Evolutionary conservation across 768 basidiomycete genomes (phyloP).

Genomic region (Zangia roseola): DNA sequence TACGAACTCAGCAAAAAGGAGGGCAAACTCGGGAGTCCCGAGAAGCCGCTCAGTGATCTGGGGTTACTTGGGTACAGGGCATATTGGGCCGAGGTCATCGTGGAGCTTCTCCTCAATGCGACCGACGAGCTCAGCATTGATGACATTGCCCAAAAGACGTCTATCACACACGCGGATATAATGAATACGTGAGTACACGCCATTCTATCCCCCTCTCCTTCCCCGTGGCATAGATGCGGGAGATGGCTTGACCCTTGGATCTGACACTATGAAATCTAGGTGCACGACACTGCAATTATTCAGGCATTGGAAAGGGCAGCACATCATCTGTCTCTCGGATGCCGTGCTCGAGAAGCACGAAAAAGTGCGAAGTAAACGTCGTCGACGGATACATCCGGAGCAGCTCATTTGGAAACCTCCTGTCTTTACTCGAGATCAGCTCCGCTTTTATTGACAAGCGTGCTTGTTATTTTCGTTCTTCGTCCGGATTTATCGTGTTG

Average conservation of each 20-base stretch:
- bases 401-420: slow-evolving; percentile 93
- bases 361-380: slow-evolving; percentile 75
- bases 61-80: slow-evolving; percentile 91
- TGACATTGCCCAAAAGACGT: slow-evolving; percentile 93
- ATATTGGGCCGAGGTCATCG: slow-evolving; percentile 96
- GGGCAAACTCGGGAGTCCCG: slow-evolving; percentile 92
- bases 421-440: slow-evolving; percentile 85
- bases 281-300: slow-evolving; percentile 93
- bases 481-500: slow-evolving; percentile 8
- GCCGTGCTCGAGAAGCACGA: slow-evolving; percentile 88
- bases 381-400: slow-evolving; percentile 76
- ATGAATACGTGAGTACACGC: slow-evolving; percentile 88
- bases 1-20: slow-evolving; percentile 98
- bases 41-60: slow-evolving; percentile 95
- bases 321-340: slow-evolving; percentile 90
- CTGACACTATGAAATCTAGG: slow-evolving; percentile 41
- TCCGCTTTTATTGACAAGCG: slow-evolving; percentile 55
- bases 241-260: slow-evolving; percentile 1
- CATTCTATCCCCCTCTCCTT: slow-evolving; percentile 1
- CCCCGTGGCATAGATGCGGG: background rate
- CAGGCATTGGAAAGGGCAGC: slow-evolving; percentile 93
- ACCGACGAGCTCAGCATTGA: slow-evolving; percentile 85
- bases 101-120: slow-evolving; percentile 78
- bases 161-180: slow-evolving; percentile 93
- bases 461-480: background rate